phyloP scores from a whole-genome alignment of 2,329 filamentous ascomycete genomes.

The Arthroderma uncinatum region DNA sequence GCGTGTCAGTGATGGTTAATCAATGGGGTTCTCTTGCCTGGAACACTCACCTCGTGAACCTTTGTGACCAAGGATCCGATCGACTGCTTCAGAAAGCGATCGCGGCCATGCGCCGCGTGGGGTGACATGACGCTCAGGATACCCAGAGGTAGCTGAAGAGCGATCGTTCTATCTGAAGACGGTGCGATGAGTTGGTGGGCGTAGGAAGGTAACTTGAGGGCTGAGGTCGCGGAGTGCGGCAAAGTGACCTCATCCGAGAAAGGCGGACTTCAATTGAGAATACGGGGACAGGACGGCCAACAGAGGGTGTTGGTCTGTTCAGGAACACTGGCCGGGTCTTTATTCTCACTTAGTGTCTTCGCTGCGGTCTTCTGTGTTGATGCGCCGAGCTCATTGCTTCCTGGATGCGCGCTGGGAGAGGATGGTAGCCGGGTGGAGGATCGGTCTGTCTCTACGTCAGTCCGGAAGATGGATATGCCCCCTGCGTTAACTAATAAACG shows the following conservation, averaged over 20 bases:
- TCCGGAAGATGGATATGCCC: too few species aligned
- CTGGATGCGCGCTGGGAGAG: not conserved
- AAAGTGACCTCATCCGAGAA: conserved; percentile 2
- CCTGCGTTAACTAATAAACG: too few species aligned
- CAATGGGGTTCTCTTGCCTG: not conserved
- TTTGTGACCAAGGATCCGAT: conserved; percentile 31
- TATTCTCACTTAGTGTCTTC: too few species aligned
- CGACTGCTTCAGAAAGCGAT: conserved; percentile 34
- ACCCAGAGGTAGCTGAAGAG: not conserved
- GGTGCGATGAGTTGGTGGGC: not conserved
- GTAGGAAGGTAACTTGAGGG: not conserved
- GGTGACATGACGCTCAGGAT: not conserved
- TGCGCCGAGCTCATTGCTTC: too few species aligned
- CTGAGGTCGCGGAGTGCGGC: not conserved
- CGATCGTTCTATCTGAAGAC: not conserved
- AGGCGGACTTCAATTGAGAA: not conserved
- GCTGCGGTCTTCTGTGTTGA: too few species aligned
- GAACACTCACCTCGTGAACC: conserved; percentile 30
- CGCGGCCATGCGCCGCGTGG: conserved; percentile 19
- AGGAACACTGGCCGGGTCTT: too few species aligned
- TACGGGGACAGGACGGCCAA: not conserved
- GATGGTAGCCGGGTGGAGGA: not conserved
- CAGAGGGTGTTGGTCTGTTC: too few species aligned
- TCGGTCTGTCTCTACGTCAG: not conserved
- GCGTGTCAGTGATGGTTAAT: not conserved